Evolutionary conservation across 2,329 filamentous ascomycete species (phyloP), one percentile per base, ranked within the genome.

Genomic region (Chrysoporthe puriensis): DNA sequence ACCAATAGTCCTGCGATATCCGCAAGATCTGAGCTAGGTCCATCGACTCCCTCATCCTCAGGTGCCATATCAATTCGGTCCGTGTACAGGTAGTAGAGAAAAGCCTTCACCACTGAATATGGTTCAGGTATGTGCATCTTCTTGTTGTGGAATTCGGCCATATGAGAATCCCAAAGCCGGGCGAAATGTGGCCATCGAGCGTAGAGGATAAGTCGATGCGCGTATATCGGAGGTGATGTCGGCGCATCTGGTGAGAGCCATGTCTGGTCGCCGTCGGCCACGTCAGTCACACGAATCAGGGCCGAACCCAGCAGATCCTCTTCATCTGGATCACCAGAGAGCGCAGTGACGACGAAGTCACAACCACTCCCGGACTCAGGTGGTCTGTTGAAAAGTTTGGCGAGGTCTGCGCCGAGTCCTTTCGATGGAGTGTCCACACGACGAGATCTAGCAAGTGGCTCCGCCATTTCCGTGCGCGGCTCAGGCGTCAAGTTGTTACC

Each of bases 51-150:
- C 59, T 83, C 81, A n/a, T 81, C 78, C 36, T 84, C 82, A 1
- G 78, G 77, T 5, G 80, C 78, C 54, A 83, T 80, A 71, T 88
- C 84, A 72, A 99, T 97, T 73, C 91, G 95, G 78, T 99, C 96
- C 0, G 96, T 97, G 79, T 99, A 99, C 1, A 99, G 87, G 76
- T 97, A 99, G 79, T 96, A 95, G 40, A 99, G 85, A 76, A 99
- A 99, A 0, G 95, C 93, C 73, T 93, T 94, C 59, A 99, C 96
- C 0, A 97, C 94, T 1, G 90, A 90, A 78, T 97, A 98, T 0
- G 95, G 94, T 75, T 99, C 96, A 0, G 96, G 95, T 57, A 99
- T 97, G 79, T 99, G 95, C 91, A 99, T 96, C 78, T 92, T 94
- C 75, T 96, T 96, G 18, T 93, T 96, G 77, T 99, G 96, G 74